A percentile compares a stretch with the other conserved stretches of the same genome.
These are phyloP conservation scores for Ophiostoma himal-ulmi DNA, from an alignment of 2,329 filamentous ascomycete genomes.

Conservation along the genomic window DNA sequence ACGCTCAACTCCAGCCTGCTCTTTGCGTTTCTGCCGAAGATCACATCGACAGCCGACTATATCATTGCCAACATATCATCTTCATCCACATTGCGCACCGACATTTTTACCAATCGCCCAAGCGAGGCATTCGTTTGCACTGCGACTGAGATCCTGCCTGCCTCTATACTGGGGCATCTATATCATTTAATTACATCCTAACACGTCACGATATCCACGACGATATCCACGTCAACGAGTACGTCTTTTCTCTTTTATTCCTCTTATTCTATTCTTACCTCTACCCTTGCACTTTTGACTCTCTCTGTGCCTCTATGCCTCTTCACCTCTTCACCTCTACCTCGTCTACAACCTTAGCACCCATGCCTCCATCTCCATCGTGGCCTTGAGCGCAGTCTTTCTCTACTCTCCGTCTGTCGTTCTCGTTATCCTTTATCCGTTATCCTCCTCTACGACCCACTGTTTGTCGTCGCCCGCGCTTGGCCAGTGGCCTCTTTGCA, in stretches of 20 bases:
- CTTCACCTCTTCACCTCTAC: not conserved
- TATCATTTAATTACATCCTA: too few species aligned
- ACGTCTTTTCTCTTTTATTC: not conserved
- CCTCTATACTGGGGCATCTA: too few species aligned
- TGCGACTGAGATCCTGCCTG: not conserved
- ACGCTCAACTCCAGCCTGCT: not conserved
- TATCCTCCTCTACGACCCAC: not conserved
- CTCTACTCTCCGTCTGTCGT: not conserved
- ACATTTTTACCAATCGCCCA: not conserved
- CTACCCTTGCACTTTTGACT: not conserved
- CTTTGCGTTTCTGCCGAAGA: not conserved
- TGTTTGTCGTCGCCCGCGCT: not conserved
- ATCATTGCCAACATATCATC: too few species aligned
- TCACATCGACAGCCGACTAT: not conserved
- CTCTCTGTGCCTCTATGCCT: not conserved
- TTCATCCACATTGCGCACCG: not conserved
- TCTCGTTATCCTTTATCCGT: not conserved
- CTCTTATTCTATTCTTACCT: not conserved
- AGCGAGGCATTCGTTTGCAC: not conserved
- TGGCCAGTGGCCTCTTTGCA: constrained; percentile 10
- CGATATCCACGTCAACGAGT: not conserved
- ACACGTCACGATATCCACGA: not conserved
- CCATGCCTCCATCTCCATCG: not conserved
- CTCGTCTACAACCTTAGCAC: not conserved
- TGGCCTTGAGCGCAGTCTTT: not conserved